A percentile compares a stretch with the other conserved stretches of the same genome.
Conservation (phyloP, 2,329 filamentous ascomycete species). For the Talaromyces sp. region DNA sequence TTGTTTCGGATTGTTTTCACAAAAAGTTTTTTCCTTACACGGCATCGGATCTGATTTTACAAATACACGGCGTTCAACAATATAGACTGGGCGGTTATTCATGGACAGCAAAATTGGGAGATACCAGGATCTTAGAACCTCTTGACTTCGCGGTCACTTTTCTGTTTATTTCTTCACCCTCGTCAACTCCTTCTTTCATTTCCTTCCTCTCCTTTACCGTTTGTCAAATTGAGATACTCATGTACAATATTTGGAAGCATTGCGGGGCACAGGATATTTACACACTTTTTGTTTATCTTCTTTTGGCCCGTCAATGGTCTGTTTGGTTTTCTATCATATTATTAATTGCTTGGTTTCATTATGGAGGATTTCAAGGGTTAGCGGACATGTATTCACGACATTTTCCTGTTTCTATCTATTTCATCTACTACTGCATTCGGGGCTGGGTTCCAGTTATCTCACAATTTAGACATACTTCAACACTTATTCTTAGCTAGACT, state of each 20-base stretch:
- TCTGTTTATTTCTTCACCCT: neutral
- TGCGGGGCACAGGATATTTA: neutral
- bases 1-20: constrained; percentile 7
- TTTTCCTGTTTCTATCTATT: constrained; percentile 1
- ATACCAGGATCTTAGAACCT: constrained; percentile 41
- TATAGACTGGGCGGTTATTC: constrained; percentile 34
- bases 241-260: constrained; percentile 26
- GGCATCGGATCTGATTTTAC: constrained; percentile 14
- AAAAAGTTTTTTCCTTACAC: constrained; percentile 20
- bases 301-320: neutral
- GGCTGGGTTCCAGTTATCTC: constrained; percentile 4
- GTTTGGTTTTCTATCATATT: constrained; percentile 7
- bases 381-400: constrained; percentile 18
- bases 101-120: constrained; percentile 28
- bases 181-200: constrained; percentile 17
- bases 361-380: constrained; percentile 20
- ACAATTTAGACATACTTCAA: neutral
- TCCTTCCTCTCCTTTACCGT: constrained; percentile 14
- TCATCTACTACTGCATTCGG: constrained; percentile 11
- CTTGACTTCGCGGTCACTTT: constrained; percentile 38
- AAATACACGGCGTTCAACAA: constrained; percentile 34
- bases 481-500: neutral
- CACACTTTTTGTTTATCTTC: neutral
- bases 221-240: constrained; percentile 22
- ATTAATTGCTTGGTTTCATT: constrained; percentile 11